Evolutionary conservation across 2,329 filamentous ascomycete species (phyloP).

Genomic region (Paramyrothecium sp.): DNA sequence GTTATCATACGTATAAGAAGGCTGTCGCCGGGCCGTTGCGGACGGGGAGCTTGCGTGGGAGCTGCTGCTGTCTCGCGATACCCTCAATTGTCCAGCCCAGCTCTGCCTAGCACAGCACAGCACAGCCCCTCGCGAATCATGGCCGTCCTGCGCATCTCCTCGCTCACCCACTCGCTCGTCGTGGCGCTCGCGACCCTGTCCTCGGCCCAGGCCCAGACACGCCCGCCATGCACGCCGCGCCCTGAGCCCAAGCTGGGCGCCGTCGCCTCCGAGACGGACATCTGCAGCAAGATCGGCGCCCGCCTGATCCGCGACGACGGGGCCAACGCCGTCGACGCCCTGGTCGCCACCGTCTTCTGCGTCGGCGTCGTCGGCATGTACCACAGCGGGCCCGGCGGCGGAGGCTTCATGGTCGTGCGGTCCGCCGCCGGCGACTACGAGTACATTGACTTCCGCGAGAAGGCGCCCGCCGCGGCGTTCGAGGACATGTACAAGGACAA

Average conservation of each 20-base stretch:
- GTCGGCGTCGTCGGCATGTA: slow-evolving; percentile 65
- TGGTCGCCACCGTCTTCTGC: slow-evolving; percentile 64
- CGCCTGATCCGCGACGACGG: slow-evolving; percentile 52
- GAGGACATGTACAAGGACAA: slow-evolving; percentile 80
- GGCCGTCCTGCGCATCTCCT: neutral
- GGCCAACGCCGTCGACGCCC: slow-evolving; percentile 66
- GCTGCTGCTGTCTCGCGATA: no score
- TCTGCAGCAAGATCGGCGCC: slow-evolving; percentile 60
- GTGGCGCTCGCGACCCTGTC: neutral
- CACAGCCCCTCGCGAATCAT: neutral
- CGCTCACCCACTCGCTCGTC: neutral
- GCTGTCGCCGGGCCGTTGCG: neutral
- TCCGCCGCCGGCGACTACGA: slow-evolving; percentile 67
- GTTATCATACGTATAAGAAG: neutral
- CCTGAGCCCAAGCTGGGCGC: slow-evolving; percentile 43
- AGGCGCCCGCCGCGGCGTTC: slow-evolving; percentile 73
- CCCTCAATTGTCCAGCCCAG: no score
- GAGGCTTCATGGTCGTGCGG: slow-evolving; percentile 76
- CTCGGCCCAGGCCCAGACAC: neutral
- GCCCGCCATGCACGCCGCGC: neutral
- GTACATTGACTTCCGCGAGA: slow-evolving; percentile 83
- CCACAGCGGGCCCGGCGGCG: slow-evolving; percentile 71
- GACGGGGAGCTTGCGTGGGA: no score
- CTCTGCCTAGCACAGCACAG: no score
- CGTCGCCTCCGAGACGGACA: slow-evolving; percentile 57